These are phyloP conservation scores for Clitocybe nebularis DNA, from an alignment of 1,284 basidiomycete genomes.

Conservation along the genomic window DNA sequence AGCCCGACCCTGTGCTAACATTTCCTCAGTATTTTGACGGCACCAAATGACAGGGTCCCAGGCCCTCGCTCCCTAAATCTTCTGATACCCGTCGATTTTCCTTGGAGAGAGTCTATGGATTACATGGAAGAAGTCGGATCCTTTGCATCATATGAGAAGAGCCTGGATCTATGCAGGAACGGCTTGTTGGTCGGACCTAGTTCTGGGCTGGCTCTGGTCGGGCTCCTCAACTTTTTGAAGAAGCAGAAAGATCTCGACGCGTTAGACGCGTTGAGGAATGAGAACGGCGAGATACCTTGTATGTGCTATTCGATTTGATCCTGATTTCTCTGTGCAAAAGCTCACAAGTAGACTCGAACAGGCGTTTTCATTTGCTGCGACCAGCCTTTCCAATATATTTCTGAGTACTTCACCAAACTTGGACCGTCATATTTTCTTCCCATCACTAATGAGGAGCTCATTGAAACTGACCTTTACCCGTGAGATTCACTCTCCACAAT, in stretches of 20 bases:
- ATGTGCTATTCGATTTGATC: constrained; percentile 1
- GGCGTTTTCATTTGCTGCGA: constrained; percentile 19
- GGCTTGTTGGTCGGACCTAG: constrained; percentile 16
- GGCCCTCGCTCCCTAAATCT: constrained; percentile 22
- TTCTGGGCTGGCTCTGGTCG: constrained; percentile 14
- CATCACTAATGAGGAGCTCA: constrained; percentile 17
- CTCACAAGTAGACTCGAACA: background rate
- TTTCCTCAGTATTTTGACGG: constrained; percentile 17
- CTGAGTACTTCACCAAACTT: constrained; percentile 18
- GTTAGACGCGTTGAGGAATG: constrained; percentile 11
- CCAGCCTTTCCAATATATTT: constrained; percentile 20
- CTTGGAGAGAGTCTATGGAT: constrained; percentile 22
- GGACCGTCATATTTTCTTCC: constrained; percentile 18
- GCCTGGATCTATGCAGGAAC: constrained; percentile 9
- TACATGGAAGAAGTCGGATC: constrained; percentile 20
- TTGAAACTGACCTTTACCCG: constrained; percentile 17
- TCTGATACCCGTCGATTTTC: constrained; percentile 21
- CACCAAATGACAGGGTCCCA: constrained; percentile 20
- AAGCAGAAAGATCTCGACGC: constrained; percentile 12
- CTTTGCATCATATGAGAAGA: constrained; percentile 18
- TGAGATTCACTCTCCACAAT: constrained; percentile 2
- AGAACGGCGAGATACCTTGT: constrained; percentile 15
- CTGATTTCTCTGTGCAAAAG: background rate
- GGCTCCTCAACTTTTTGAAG: constrained; percentile 14
- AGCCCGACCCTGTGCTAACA: background rate